phyloP scores from a whole-genome alignment of 2,329 filamentous ascomycete species.

The Colletotrichum tamarilloi region DNA sequence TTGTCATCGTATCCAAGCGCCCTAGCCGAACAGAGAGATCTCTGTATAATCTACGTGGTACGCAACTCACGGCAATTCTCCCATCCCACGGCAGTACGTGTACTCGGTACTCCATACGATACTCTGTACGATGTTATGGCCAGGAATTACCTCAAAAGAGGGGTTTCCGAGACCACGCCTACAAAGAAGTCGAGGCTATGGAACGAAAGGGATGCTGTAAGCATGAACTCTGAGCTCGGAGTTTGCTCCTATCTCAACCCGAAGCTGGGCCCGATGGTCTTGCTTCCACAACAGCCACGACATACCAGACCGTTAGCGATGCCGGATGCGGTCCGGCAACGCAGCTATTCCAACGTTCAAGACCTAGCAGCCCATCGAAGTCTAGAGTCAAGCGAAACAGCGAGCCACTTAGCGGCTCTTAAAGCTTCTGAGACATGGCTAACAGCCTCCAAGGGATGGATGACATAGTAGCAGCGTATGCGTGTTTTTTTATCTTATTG shows the following conservation, averaged over 20 bases:
- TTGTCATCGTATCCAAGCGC: not conserved
- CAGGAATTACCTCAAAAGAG: not conserved
- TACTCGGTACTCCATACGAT: not conserved
- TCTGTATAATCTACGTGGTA: not conserved
- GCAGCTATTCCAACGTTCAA: not conserved
- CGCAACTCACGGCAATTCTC: not conserved
- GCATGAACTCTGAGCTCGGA: not conserved
- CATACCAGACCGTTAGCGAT: not conserved
- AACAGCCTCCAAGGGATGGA: not conserved
- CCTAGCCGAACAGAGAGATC: no score
- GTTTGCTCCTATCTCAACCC: not conserved
- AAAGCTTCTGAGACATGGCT: not conserved
- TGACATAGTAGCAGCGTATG: not conserved
- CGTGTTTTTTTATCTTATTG: not conserved
- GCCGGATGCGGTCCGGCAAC: not conserved
- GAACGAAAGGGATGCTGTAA: conserved; percentile 2
- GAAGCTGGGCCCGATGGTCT: not conserved
- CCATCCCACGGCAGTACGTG: not conserved
- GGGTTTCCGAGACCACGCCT: not conserved
- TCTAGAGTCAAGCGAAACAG: not conserved
- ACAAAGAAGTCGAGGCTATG: not conserved
- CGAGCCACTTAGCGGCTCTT: not conserved
- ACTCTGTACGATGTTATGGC: not conserved
- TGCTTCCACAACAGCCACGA: not conserved
- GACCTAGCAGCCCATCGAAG: not conserved